Conservation (phyloP, 1,139 yeast genomes). For the Yamadazyma kanchanaburiensis region DNA sequence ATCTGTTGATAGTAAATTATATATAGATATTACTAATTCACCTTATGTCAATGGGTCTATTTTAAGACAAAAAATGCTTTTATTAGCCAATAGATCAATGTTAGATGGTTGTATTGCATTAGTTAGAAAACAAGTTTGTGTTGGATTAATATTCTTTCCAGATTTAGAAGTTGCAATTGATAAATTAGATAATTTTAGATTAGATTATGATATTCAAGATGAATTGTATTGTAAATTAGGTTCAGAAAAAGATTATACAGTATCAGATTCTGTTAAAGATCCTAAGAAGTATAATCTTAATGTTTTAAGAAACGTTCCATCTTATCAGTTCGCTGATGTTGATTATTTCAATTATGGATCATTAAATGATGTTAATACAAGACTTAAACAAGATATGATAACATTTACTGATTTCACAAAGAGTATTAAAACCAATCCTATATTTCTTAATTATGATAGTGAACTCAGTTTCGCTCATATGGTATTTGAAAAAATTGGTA, state of each 20-base stretch:
- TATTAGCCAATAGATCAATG: slow-evolving; percentile 39
- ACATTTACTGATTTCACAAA: slow-evolving; percentile 39
- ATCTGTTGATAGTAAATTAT: slow-evolving; percentile 16
- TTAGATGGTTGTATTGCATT: slow-evolving; percentile 58
- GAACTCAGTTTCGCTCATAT: slow-evolving; percentile 53
- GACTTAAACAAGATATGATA: slow-evolving; percentile 16
- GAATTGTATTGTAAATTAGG: slow-evolving; percentile 33
- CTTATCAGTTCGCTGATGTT: slow-evolving; percentile 3
- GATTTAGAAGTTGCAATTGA: slow-evolving; percentile 55
- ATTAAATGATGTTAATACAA: slow-evolving; percentile 10
- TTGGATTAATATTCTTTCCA: slow-evolving; percentile 51
- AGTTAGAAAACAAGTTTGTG: slow-evolving; percentile 30
- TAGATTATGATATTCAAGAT: slow-evolving; percentile 24
- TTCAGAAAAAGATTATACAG: slow-evolving; percentile 11
- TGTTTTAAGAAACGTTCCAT: slow-evolving; percentile 8
- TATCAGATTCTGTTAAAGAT: slow-evolving; percentile 9
- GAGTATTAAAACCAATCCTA: slow-evolving; percentile 48
- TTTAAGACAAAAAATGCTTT: slow-evolving; percentile 31
- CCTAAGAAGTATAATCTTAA: slow-evolving; percentile 12
- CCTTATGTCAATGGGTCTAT: slow-evolving; percentile 29
- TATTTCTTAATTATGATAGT: slow-evolving; percentile 47
- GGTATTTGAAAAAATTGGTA: slow-evolving; percentile 55
- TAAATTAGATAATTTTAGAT: slow-evolving; percentile 31
- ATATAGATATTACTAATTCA: slow-evolving; percentile 38
- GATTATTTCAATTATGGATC: slow-evolving; percentile 33